These are phyloP conservation scores for Coccomyxa sp. DNA, from an alignment of 139 green algal species.

Conservation along the genomic window DNA sequence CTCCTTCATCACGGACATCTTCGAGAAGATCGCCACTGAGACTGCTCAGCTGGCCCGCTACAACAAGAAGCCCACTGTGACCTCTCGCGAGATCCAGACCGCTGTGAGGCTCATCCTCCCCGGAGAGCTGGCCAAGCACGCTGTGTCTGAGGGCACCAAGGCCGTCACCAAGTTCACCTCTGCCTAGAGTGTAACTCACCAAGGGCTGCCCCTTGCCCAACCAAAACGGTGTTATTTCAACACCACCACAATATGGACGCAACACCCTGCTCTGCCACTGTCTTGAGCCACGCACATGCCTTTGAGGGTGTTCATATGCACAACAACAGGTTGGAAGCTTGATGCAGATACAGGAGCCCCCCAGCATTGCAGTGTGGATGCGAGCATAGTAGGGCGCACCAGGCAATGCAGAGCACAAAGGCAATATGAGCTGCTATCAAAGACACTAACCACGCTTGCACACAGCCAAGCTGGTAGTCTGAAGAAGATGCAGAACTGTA, in stretches of 20 bases:
- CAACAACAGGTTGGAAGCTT: too few species aligned
- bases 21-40: conserved; percentile 89
- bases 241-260: conserved; percentile 17
- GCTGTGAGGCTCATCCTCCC: conserved; percentile 77
- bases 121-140: conserved; percentile 90
- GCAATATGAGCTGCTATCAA: too few species aligned
- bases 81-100: conserved; percentile 84
- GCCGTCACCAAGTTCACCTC: conserved; percentile 89
- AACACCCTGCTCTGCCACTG: too few species aligned
- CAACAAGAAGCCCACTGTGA: conserved; percentile 87
- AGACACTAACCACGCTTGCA: too few species aligned
- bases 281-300: too few species aligned
- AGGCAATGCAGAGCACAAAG: too few species aligned
- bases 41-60: conserved; percentile 42
- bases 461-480: too few species aligned
- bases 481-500: too few species aligned
- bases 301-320: too few species aligned
- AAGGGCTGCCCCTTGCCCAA: not conserved
- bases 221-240: conserved; percentile 26
- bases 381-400: too few species aligned
- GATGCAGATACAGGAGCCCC: too few species aligned
- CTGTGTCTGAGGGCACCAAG: conserved; percentile 83
- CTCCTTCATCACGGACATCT: conserved; percentile 76
- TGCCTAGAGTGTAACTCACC: conserved; percentile 49
- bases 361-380: too few species aligned